Evolutionary conservation across 306 rosid species (phyloP).

Genomic region (Vigna unguiculata): DNA sequence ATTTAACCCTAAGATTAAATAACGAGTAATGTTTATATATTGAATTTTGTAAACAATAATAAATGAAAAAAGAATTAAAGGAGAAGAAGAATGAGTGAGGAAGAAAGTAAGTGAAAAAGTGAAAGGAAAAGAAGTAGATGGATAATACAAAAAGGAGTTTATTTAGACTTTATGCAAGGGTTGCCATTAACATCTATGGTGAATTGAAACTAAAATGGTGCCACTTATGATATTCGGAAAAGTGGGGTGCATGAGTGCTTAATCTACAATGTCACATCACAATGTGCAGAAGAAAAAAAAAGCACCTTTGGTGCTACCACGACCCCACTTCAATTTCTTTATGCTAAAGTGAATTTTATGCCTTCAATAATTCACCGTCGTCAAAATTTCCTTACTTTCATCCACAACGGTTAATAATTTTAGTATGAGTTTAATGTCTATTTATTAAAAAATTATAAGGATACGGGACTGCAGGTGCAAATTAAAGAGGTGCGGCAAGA

Average conservation of each 20-base stretch:
- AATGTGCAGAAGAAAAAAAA: too few relatives aligned
- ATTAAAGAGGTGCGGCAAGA: too few relatives aligned
- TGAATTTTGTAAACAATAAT: too few relatives aligned
- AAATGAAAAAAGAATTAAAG: too few relatives aligned
- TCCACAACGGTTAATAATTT: too few relatives aligned
- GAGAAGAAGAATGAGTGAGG: constrained; percentile 32
- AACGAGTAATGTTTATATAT: too few relatives aligned
- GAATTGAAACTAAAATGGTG: too few relatives aligned
- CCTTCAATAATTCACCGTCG: constrained; percentile 37
- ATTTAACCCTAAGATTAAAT: too few relatives aligned
- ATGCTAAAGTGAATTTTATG: background rate
- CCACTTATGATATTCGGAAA: constrained; percentile 7
- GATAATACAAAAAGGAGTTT: background rate
- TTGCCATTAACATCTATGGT: background rate
- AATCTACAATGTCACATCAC: constrained; percentile 30
- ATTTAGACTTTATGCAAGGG: background rate
- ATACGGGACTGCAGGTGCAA: too few relatives aligned
- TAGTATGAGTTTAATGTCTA: too few relatives aligned
- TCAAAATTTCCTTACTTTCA: constrained; percentile 13
- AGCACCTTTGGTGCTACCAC: too few relatives aligned
- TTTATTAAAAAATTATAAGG: too few relatives aligned
- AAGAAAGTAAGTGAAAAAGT: constrained; percentile 6
- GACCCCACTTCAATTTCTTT: constrained; percentile 10
- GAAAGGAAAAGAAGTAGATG: background rate
- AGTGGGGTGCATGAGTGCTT: constrained; percentile 31